Base-by-base conservation (phyloP, 306 rosid genomes). In the Vigna hirtella region DNA sequence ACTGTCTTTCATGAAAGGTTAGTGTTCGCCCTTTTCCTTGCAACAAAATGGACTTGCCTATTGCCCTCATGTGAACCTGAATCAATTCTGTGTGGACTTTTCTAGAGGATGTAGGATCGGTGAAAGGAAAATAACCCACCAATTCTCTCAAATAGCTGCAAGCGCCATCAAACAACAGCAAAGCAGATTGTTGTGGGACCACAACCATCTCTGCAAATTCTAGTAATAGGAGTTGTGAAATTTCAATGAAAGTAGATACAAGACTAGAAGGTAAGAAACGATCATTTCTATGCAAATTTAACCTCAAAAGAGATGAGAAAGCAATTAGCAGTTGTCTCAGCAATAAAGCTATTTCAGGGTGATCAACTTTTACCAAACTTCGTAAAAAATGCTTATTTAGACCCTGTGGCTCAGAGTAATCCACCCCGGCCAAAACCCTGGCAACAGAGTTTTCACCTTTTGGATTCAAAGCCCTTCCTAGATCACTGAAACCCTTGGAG, bases 21-120 rank as follows among this genome's bases (percentile, higher is more conserved):
- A 92, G 85, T 28, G 90, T 83, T 73, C 96, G 92, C 84, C 86
- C 78, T 88, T 88, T 94, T 51, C 97, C 93, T 85, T 94, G 97
- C 61, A 89, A 82, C 82, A 86, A 76, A 67, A 92, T 92, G 84
- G 93, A 87, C 83, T 88, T 92, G 64, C 97, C 97, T 42, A 94
- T 63, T 72, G 97, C 90, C 87, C 77, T 79, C 80, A 95, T 82
- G 61, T 89, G 91, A 51, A 87, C 72, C 82, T 85, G 86, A 82
- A 91, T 73, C 86, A 94, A 74, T 75, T 82, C 79, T n/a, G 83
- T 14, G 66, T 81, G 85, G 40, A 90, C 56, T 85, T 82, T 86
- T 70, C 84, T 72, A 48, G 97, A 87, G 38, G 9, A 57, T 73
- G 84, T 79, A 45, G 97, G 91, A 82, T 92, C 87, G 34, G 88